Percentiles rank a stretch among this genome's conserved stretches.
Conservation (phyloP, 1,284 basidiomycete species). For the Xerocomus minutiporus region DNA sequence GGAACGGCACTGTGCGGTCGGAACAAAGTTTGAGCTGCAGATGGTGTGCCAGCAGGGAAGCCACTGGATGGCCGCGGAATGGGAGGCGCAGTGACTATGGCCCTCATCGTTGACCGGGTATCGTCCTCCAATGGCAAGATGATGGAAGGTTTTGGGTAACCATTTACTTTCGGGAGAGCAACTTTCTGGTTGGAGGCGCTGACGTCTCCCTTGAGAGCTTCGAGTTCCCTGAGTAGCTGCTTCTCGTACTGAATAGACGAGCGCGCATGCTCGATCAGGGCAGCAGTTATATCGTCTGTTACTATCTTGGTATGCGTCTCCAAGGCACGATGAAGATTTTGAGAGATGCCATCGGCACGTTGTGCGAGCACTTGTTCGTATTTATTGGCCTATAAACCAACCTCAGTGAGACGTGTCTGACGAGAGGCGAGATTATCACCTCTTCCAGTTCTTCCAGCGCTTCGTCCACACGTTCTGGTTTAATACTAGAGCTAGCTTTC, state of each 20-base stretch:
- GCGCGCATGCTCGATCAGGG: slow-evolving; percentile 86
- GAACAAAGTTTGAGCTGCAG: slow-evolving; percentile 16
- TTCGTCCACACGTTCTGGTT: slow-evolving; percentile 84
- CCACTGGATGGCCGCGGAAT: slow-evolving; percentile 18
- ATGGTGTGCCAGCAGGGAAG: slow-evolving; percentile 19
- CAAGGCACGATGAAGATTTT: slow-evolving; percentile 82
- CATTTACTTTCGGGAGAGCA: slow-evolving; percentile 42
- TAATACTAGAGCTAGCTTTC: slow-evolving; percentile 84
- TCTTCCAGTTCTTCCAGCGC: slow-evolving; percentile 92
- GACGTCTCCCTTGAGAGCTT: slow-evolving; percentile 77
- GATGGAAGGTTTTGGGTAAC: slow-evolving; percentile 53
- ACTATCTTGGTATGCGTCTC: slow-evolving; percentile 78
- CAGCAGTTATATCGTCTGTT: slow-evolving; percentile 83
- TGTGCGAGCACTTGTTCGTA: slow-evolving; percentile 79
- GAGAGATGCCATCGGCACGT: slow-evolving; percentile 84
- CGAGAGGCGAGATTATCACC: slow-evolving; percentile 40
- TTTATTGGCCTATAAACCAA: slow-evolving; percentile 63
- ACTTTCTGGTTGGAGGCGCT: slow-evolving; percentile 60
- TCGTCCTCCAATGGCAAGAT: slow-evolving; percentile 65
- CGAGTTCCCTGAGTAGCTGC: slow-evolving; percentile 81
- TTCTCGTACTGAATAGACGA: slow-evolving; percentile 88
- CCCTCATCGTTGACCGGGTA: slow-evolving; percentile 34
- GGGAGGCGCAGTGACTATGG: slow-evolving; percentile 28
- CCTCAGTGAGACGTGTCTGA: slow-evolving; percentile 10
- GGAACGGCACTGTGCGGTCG: slow-evolving; percentile 28